Conservation (phyloP, 768 basidiomycete species). For the Sarcodon aspratus region DNA sequence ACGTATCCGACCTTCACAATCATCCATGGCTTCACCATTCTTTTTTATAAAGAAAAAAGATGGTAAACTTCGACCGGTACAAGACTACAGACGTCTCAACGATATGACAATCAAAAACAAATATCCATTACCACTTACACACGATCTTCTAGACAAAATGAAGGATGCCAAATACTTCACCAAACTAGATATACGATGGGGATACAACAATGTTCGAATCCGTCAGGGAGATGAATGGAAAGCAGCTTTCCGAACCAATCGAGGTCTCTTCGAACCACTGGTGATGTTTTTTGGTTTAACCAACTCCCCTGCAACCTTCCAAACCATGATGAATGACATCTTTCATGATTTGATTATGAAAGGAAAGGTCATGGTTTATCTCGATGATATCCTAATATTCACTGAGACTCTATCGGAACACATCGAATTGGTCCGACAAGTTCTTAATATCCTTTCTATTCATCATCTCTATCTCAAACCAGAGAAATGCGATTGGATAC, state of each 20-base stretch:
- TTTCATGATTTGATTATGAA: conserved; percentile 19
- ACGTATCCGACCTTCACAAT: conserved; percentile 9
- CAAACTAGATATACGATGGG: conserved; percentile 16
- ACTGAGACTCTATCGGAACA: conserved; percentile 10
- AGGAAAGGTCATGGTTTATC: conserved; percentile 28
- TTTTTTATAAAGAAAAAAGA: conserved; percentile 20
- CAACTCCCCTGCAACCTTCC: conserved; percentile 27
- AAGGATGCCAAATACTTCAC: conserved; percentile 13
- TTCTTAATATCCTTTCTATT: conserved; percentile 16
- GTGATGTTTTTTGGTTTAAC: conserved; percentile 28
- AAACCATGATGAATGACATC: conserved; percentile 20
- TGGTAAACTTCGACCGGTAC: conserved; percentile 11
- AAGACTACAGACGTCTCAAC: conserved; percentile 23
- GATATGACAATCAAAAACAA: conserved; percentile 20
- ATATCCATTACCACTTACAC: conserved; percentile 22
- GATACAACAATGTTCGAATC: conserved; percentile 24
- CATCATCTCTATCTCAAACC: conserved; percentile 24
- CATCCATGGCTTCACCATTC: conserved; percentile 13
- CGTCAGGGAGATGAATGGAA: conserved; percentile 31
- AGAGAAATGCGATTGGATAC: conserved; percentile 24
- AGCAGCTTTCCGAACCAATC: conserved; percentile 24
- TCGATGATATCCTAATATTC: conserved; percentile 27
- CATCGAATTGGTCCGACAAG: conserved; percentile 6
- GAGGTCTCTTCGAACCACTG: conserved; percentile 25
- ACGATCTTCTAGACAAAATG: conserved; percentile 14